Evolutionary conservation across 2,329 filamentous ascomycete genomes (phyloP), one percentile per base, ranked within the genome.

Genomic region (Talaromyces sp.): DNA sequence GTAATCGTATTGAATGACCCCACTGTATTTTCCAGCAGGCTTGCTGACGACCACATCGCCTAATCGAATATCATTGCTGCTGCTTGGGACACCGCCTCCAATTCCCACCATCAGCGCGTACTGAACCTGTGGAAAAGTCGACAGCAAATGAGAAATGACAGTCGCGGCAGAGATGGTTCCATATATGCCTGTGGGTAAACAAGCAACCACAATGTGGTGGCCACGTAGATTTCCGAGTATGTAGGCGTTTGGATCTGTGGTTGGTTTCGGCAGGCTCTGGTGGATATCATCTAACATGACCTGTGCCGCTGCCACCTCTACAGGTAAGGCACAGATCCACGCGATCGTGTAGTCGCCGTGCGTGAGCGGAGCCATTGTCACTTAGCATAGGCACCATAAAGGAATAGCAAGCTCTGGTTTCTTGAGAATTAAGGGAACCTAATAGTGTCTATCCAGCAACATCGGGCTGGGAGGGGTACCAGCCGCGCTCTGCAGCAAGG

Each of bases 21-120:
- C 66, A n/a, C 50, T 35, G 7, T 45, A 43, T 2, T 2, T 60
- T 31, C 14, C 61, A 14, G 39, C 3, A 3, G 66, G 62, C 16
- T 47, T 65, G 54, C 70, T 72, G 3, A 72, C 64, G 6, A 72
- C 71, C 1, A 72, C 65, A 65, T 72, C 71, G 6, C 70, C 70
- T 4, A 72, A 54, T 11, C 66, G 65, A 60, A 72, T 68, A 54
- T 71, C 66, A 33, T 43, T 3, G 1, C n/a, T 27, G 3, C 60
- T 41, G 14, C 22, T 37, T 1, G 67, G 68, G 0, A 66, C 67
- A 0, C 67, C 67, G 1, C 64, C 67, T 43, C 65, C 65, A 14
- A 69, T 62, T 1, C 68, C 68, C 11, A 68, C 67, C 52, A 68
- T 68, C 39, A 67, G 11, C 8, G 37, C 62, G 45, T 66, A 65